Percentiles rank a stretch among this genome's conserved stretches.
Evolutionary conservation across 2,329 filamentous ascomycete species (phyloP).

Genomic region (Aureobasidium leucospermi): DNA sequence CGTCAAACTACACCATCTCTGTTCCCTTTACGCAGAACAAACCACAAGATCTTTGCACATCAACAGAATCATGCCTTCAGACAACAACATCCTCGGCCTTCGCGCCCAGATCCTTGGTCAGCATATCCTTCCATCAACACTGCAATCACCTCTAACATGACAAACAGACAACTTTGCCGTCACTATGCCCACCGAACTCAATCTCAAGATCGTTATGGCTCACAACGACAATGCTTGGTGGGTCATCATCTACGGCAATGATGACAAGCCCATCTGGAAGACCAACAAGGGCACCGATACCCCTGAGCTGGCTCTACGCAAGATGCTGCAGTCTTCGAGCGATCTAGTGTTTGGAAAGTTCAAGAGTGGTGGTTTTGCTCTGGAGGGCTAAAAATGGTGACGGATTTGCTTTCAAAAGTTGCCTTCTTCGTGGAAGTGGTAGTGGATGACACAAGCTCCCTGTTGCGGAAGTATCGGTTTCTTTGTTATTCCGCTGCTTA

Average conservation of each 20-base stretch:
- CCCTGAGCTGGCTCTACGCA: not conserved
- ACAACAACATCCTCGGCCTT: not conserved
- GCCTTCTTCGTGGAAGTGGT: too few species aligned
- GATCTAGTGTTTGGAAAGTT: not conserved
- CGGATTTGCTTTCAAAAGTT: too few species aligned
- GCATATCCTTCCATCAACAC: not conserved
- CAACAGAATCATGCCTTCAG: too few species aligned
- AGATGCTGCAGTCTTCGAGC: not conserved
- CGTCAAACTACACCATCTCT: too few species aligned
- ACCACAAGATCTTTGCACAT: too few species aligned
- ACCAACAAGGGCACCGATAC: not conserved
- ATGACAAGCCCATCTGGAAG: not conserved
- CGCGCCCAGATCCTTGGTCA: not conserved
- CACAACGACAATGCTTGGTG: not conserved
- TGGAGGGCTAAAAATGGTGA: not conserved
- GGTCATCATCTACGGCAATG: not conserved
- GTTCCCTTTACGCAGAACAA: too few species aligned
- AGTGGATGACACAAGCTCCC: too few species aligned
- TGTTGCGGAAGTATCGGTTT: too few species aligned
- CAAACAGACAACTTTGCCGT: not conserved
- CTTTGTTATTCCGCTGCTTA: too few species aligned
- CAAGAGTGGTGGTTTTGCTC: not conserved
- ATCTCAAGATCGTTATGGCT: not conserved
- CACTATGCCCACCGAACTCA: not conserved
- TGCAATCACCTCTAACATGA: not conserved